Conservation (phyloP, 2,329 filamentous ascomycete genomes). For the Metarhizium anisopliae region DNA sequence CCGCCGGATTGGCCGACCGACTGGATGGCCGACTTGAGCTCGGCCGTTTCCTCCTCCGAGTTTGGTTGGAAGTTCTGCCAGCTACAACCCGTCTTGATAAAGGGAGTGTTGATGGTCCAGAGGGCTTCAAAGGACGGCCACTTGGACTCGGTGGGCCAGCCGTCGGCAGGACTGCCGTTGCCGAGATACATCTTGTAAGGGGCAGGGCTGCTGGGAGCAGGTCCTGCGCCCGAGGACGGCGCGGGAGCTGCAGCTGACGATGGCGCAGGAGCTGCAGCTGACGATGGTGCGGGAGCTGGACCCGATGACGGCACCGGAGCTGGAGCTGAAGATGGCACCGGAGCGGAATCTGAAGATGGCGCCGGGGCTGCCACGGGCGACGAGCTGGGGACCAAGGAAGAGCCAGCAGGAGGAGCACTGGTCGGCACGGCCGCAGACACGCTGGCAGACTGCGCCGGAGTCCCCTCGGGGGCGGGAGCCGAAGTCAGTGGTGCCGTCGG, state of each 20-base stretch:
- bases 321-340: too few relatives aligned
- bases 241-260: neutral
- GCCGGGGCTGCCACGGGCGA: too few relatives aligned
- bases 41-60: slow-evolving; percentile 1
- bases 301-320: too few relatives aligned
- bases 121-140: slow-evolving; percentile 22
- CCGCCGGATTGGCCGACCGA: slow-evolving; percentile 16
- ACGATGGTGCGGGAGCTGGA: too few relatives aligned
- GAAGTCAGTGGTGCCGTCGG: neutral
- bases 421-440: too few relatives aligned
- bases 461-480: neutral
- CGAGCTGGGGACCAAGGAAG: too few relatives aligned
- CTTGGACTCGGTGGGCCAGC: slow-evolving; percentile 19
- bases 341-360: neutral
- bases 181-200: neutral
- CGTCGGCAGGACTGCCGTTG: slow-evolving; percentile 4
- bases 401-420: too few relatives aligned
- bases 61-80: slow-evolving; percentile 9
- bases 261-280: neutral
- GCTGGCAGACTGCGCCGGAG: too few relatives aligned
- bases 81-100: slow-evolving; percentile 8
- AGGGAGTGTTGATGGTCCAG: slow-evolving; percentile 13
- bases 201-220: neutral
- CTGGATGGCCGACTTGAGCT: slow-evolving; percentile 23
- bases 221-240: neutral